phyloP scores from a whole-genome alignment of 805 yeast species.

The Sungouiozyma intestinalis region DNA sequence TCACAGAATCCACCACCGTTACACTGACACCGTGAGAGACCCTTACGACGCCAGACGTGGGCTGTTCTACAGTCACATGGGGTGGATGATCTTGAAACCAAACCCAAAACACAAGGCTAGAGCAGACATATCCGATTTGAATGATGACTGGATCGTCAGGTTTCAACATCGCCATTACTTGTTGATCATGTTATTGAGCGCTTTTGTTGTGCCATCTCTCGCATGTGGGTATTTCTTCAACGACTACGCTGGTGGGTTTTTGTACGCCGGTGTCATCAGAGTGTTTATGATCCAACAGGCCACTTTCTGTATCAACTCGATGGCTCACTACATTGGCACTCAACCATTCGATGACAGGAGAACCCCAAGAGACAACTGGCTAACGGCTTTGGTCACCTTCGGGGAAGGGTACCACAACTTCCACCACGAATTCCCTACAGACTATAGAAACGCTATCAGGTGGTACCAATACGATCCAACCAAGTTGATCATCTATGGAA shows the following conservation, averaged over 20 bases:
- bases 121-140: slow-evolving; percentile 71
- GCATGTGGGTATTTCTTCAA: slow-evolving; percentile 45
- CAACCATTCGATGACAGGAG: slow-evolving; percentile 83
- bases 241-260: slow-evolving; percentile 62
- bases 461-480: slow-evolving; percentile 89
- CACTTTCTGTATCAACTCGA: slow-evolving; percentile 75
- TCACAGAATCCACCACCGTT: slow-evolving; percentile 79
- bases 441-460: slow-evolving; percentile 76
- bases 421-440: slow-evolving; percentile 86
- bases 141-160: slow-evolving; percentile 68
- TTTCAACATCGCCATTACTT: slow-evolving; percentile 76
- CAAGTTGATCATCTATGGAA: slow-evolving; percentile 46
- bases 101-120: slow-evolving; percentile 75
- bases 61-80: slow-evolving; percentile 75
- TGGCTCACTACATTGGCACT: slow-evolving; percentile 78
- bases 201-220: slow-evolving; percentile 52
- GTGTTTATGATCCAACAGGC: slow-evolving; percentile 70
- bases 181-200: slow-evolving; percentile 46
- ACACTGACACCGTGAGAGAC: slow-evolving; percentile 73
- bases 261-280: slow-evolving; percentile 66
- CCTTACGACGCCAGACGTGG: slow-evolving; percentile 82
- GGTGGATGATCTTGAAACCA: slow-evolving; percentile 76
- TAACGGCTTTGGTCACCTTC: slow-evolving; percentile 73
- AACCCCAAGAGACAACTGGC: slow-evolving; percentile 74
- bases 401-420: slow-evolving; percentile 88